Base-by-base conservation (phyloP, 352 stramenopile genomes). In the Phytophthora ohioensis region DNA sequence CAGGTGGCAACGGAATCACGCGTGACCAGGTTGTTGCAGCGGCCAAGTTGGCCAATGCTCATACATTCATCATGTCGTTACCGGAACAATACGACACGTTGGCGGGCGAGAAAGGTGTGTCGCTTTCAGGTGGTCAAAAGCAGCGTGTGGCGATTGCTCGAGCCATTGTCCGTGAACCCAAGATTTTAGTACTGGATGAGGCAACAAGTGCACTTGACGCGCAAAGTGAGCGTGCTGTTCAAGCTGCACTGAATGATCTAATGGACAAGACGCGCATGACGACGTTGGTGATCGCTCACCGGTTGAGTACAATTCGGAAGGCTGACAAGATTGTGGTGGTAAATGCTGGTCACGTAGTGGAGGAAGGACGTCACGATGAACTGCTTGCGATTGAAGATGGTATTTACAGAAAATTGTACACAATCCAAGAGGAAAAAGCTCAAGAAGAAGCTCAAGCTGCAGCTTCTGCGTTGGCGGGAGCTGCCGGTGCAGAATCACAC, bases 81-180 rank as follows among this genome's bases (percentile, higher is more conserved):
- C 92, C 93, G 84, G 17, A 82, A 83, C 57, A 95, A 81, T 98
- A 97, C 73, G 85, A 98, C 72, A 86, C 79, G 0, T 8, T 79
- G 10, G 75, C 83, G 1, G 79, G 79, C 2, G 71, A 81, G 66
- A 82, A 86, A 36, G 91, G 92, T 13, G 78, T 85, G 3, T 82
- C 86, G 27, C 74, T 99, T 7, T 98, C 88, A n/a, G 97, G 75
- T 30, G 76, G 79, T 6, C 70, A 84, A 58, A 77, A 77, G 31
- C 69, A 77, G 31, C 69, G 97, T 17, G 51, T 92, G 1, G 84
- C 84, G 0, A 87, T 92, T 15, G 84, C 84, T 12, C 71, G 84
- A 17, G 84, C 84, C 10, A 61, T 92, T 5, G 54, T 88, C 0
- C 75, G 75, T 0, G 62, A 87, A 6, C 78, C 81, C 2, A 82